phyloP scores from a whole-genome alignment of 176 grass and related monocot genomes.

The Raddia guianensis region DNA sequence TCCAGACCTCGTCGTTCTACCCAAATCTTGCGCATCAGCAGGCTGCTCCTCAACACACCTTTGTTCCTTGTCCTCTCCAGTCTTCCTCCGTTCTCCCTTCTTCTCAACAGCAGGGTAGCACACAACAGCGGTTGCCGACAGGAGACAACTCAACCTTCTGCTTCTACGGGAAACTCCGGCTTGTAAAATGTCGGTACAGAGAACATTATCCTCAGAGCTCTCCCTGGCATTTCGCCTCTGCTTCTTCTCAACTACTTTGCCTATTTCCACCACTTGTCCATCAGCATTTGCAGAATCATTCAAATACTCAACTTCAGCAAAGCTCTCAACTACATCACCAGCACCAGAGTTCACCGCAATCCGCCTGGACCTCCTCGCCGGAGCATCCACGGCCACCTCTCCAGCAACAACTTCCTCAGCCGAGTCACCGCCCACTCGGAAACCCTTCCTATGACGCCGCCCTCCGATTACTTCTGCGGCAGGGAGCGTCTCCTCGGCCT shows the following conservation, averaged over 20 bases:
- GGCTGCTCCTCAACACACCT: neutral
- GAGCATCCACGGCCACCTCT: neutral
- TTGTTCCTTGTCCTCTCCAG: neutral
- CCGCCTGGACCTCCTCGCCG: neutral
- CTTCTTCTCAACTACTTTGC: constrained; percentile 13
- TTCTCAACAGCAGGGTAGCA: constrained; percentile 32
- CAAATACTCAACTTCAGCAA: neutral
- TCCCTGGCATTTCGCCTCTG: constrained; percentile 29
- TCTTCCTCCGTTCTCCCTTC: constrained; percentile 23
- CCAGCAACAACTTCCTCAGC: neutral
- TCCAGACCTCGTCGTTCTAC: constrained; percentile 24
- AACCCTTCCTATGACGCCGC: neutral
- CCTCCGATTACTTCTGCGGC: neutral
- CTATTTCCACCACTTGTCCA: neutral
- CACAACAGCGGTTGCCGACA: neutral
- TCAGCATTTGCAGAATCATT: neutral
- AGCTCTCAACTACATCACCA: neutral
- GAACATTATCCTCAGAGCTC: neutral
- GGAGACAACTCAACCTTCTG: constrained; percentile 16
- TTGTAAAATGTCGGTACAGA: neutral
- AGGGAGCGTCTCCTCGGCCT: constrained; percentile 13
- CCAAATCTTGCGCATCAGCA: neutral
- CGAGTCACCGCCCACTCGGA: neutral
- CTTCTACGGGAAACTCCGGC: constrained; percentile 30
- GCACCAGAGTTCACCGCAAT: neutral